Base-by-base conservation (phyloP, 202 grass and related monocot genomes). In the Schoenoplectus tabernaemontani region DNA sequence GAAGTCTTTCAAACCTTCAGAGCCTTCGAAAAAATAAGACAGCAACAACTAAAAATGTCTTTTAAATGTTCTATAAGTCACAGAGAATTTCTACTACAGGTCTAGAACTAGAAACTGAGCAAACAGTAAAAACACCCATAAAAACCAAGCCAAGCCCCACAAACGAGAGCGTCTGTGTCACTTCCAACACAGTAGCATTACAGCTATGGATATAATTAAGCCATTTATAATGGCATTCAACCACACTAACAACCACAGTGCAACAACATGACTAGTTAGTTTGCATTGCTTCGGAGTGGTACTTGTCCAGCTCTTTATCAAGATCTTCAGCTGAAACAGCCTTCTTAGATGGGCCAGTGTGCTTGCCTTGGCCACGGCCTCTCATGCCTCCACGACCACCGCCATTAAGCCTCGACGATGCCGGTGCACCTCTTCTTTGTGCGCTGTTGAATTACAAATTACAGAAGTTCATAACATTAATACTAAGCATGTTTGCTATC, bases 231-330 rank as follows among this genome's bases (percentile, higher is more conserved):
- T 78, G 83, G 83, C 83, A 84, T 64, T 69, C 69, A 64, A 85
- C 78, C 56, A 44, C 76, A 53, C 78, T 64, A 80, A 46, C 42
- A 47, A 51, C 13, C 26, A 34, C 38, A 80, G 23, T n/a, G 42
- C 58, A 80, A 20, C 58, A 44, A 48, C 44, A 63, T 20, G 23
- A 76, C 77, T 84, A 94, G 62, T 97, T 94, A 54, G 87, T 97
- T 74, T 98, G 95, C 96, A 99, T 99, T 0, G 87, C 77, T 81
- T 93, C 82, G 4, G 86, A 84, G 68, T 96, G 92, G 74, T 99
- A 99, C 43, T 95, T 99, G 81, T 99, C 96, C 96, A 99, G 86
- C 28, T 99, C 96, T 60, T 92, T 90, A 86, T 99, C 96, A 19
- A 99, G 96, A 63, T 92, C 83, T 80, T 91, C 90, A 71, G 90